phyloP scores from a whole-genome alignment of 176 grass and related monocot species.

The Chrysopogon serrulatus region DNA sequence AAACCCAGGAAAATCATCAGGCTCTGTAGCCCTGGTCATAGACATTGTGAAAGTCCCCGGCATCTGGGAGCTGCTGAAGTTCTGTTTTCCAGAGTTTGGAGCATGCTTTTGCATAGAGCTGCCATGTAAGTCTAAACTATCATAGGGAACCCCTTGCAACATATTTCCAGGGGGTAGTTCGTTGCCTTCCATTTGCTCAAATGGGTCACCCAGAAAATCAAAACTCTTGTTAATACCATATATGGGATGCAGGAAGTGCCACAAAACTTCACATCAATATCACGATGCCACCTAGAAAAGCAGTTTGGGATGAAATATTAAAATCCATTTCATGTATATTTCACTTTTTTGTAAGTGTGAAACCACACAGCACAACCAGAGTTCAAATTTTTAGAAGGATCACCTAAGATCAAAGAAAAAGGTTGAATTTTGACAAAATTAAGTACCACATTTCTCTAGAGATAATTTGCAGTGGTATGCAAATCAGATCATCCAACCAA shows the following conservation, averaged over 20 bases:
- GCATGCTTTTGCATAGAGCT: conserved; percentile 44
- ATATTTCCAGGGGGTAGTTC: conserved; percentile 38
- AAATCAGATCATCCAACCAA: neutral
- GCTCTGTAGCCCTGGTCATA: conserved; percentile 27
- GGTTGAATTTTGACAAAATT: neutral
- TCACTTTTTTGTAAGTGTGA: neutral
- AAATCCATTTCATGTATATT: neutral
- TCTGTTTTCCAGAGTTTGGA: conserved; percentile 29
- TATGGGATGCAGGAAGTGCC: neutral
- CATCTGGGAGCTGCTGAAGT: conserved; percentile 32
- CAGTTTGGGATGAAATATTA: conserved; percentile 19
- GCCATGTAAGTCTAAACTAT: conserved; percentile 39
- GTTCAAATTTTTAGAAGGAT: neutral
- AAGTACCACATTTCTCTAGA: neutral
- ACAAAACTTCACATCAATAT: conserved; percentile 10
- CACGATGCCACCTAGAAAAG: neutral
- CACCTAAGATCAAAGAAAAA: neutral
- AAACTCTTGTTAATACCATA: conserved; percentile 23
- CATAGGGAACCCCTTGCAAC: conserved; percentile 48
- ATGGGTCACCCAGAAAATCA: neutral
- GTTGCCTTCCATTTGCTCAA: conserved; percentile 67
- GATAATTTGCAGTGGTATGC: neutral
- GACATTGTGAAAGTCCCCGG: conserved; percentile 22
- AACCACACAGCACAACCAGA: neutral
- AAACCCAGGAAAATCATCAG: conserved; percentile 40